Percentiles rank a stretch among this genome's conserved stretches.
Conservation (phyloP, 2,329 filamentous ascomycete species). For the Byssothecium circinans region DNA sequence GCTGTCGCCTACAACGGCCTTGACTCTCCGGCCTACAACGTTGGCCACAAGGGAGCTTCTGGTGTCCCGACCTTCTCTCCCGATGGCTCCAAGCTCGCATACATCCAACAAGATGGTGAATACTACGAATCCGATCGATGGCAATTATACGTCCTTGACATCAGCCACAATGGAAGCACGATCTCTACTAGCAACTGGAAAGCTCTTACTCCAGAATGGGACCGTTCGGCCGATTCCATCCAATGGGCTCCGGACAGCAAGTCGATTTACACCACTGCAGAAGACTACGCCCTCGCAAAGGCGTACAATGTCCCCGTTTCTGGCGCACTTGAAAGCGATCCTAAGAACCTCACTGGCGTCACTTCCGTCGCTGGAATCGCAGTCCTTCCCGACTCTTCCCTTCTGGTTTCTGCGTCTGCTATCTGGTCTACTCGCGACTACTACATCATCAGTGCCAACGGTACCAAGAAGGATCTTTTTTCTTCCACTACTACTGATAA, state of each 20-base stretch:
- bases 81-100: constrained; percentile 70
- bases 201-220: constrained; percentile 30
- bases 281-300: constrained; percentile 37
- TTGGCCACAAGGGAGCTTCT: constrained; percentile 64
- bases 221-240: constrained; percentile 32
- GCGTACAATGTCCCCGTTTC: constrained; percentile 65
- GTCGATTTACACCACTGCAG: constrained; percentile 37
- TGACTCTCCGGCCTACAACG: constrained; percentile 23
- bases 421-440: constrained; percentile 39
- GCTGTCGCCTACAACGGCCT: constrained; percentile 40
- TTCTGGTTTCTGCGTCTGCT: constrained; percentile 42
- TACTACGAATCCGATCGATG: constrained; percentile 80
- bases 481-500: constrained; percentile 67
- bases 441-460: constrained; percentile 27
- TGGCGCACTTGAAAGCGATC: constrained; percentile 54
- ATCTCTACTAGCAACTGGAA: constrained; percentile 36
- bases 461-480: constrained; percentile 47
- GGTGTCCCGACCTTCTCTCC: constrained; percentile 73
- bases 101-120: constrained; percentile 69
- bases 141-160: constrained; percentile 45
- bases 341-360: constrained; percentile 48
- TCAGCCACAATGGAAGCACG: constrained; percentile 22
- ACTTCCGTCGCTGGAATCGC: constrained; percentile 45
- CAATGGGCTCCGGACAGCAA: constrained; percentile 37
- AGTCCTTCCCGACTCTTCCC: constrained; percentile 62